A percentile compares a stretch with the other conserved stretches of the same genome.
Conservation (phyloP, 768 basidiomycete species). For the Gelatoporia subvermispora region DNA sequence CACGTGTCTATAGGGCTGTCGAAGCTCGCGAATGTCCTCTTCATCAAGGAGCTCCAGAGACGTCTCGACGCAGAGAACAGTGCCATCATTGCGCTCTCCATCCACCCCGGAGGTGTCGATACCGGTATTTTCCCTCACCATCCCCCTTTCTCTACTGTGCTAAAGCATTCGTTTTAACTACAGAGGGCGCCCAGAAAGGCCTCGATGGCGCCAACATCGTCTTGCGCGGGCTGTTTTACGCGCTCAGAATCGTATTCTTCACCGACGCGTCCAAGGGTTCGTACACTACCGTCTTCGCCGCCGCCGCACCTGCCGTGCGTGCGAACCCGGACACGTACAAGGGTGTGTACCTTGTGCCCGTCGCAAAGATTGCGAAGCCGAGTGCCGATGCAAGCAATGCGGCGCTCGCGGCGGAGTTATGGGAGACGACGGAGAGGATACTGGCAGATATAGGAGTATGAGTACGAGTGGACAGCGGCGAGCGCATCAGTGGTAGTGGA, state of each 20-base stretch:
- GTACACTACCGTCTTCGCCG: conserved; percentile 16
- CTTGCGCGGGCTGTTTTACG: conserved; percentile 2
- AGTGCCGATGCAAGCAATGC: conserved; percentile 1
- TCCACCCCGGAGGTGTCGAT: conserved; percentile 39
- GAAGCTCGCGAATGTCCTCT: conserved; percentile 50
- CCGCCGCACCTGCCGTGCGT: conserved; percentile 14
- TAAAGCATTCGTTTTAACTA: too few relatives aligned
- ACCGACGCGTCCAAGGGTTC: conserved; percentile 11
- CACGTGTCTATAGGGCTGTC: conserved; percentile 32
- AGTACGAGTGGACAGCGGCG: conserved; percentile 2
- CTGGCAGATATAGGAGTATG: conserved; percentile 10
- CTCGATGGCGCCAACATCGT: conserved; percentile 6
- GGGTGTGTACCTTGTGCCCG: conserved; percentile 12
- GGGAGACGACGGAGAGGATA: conserved; percentile 18
- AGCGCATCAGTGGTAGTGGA: too few relatives aligned
- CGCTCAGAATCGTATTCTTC: conserved; percentile 10
- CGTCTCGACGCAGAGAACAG: conserved; percentile 33
- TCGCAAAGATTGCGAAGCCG: conserved; percentile 1
- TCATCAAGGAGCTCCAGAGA: conserved; percentile 44
- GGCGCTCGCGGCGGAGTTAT: conserved; percentile 12
- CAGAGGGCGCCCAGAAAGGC: conserved; percentile 13
- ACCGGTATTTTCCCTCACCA: conserved; percentile 23
- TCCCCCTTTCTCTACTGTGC: neutral
- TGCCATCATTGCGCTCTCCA: conserved; percentile 34
- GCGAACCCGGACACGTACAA: conserved; percentile 6